Base-by-base conservation (phyloP, 345 rosid species). In the Nasturtium officinale region DNA sequence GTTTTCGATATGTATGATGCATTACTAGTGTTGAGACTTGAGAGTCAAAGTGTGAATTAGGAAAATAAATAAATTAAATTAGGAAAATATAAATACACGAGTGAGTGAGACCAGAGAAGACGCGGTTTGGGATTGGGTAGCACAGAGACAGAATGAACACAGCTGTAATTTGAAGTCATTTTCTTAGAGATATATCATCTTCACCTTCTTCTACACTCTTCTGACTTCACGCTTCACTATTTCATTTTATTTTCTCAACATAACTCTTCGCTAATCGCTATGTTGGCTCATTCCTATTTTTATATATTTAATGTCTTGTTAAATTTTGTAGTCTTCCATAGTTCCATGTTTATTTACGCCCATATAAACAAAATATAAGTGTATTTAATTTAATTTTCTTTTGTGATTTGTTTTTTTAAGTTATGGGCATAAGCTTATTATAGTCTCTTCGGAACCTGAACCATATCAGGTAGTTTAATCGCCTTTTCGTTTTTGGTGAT, bases 91-190 rank as follows among this genome's bases (percentile, higher is more conserved):
- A 46, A 29, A 33, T n/a, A 59, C n/a, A 20, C 33, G 38, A 68
- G 59, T 54, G 65, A 43, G 56, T 3, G 53, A 61, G 79, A 76
- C 74, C 65, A 75, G 69, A 69, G 70, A 69, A 53, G 69, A 76
- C 79, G 79, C 79, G 79, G 70, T 69, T 76, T 43, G 61, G 21
- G 35, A 18, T 57, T 38, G 56, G 69, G 74, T 60, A 60, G 48
- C 74, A 75, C 61, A 69, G 79, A 25, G 65, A 76, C 74, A 76
- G 79, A 73, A 33, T 9, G 57, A 62, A 65, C 61, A 69, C 79
- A 76, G 79, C 75, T 76, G 79, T 62, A 13, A 45, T 53, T 35
- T 61, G 64, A 69, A 76, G 75, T 69, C 78, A 75, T 64, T 67
- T 69, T 75, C 78, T 60, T 37, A 38, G 9, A 68, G 29, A 42